Evolutionary conservation across 2,329 filamentous ascomycete species (phyloP), one percentile per base, ranked within the genome.

Genomic region (Pseudogymnoascus verrucosus): DNA sequence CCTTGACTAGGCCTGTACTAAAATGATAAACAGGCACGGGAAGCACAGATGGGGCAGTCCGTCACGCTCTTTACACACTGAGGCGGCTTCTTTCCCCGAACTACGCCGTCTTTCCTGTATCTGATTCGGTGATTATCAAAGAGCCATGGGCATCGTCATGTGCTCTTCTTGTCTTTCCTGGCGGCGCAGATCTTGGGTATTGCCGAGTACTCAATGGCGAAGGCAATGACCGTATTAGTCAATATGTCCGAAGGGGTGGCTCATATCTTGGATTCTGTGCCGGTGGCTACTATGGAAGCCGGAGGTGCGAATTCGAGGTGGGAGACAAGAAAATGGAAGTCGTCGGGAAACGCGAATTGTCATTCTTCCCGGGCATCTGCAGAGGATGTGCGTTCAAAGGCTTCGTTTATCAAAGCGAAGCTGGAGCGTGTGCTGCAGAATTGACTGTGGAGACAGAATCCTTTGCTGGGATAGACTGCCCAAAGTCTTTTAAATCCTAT

Each of bases 131-230:
- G 68, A 80, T 99, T 64, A 80, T 96, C 71, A 92, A 93, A 68
- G 95, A 99, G 74, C 95, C 95, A 11, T 99, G 95, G 95, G 83
- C 86, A 1, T 79, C 89, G 2, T 89, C 91, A 1, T 98, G 93
- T 74, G 91, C 92, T 0, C 82, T 98, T 8, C 83, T 99, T 5
- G 93, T 98, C 1, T 86, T 99, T 62, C 95, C 95, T 1, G 95
- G 95, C 21, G 95, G 95, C 34, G 93, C 91, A n/a, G 95, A 99
- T 73, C 81, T 96, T 61, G 91, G 89, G 60, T 99, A 97, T 76
- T 96, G 93, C 75, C 87, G 89, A 28, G 87, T 86, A 2, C 82
- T 99, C 67, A 95, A 98, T 74, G 95, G 95, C 37, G 81, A 86
- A 62, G 95, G 93, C 1, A 99, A 98, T 75, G 83, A 89, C 37